These are phyloP conservation scores for Eucalyptus fibrosa DNA, from an alignment of 345 rosid genomes.

Conservation along the genomic window DNA sequence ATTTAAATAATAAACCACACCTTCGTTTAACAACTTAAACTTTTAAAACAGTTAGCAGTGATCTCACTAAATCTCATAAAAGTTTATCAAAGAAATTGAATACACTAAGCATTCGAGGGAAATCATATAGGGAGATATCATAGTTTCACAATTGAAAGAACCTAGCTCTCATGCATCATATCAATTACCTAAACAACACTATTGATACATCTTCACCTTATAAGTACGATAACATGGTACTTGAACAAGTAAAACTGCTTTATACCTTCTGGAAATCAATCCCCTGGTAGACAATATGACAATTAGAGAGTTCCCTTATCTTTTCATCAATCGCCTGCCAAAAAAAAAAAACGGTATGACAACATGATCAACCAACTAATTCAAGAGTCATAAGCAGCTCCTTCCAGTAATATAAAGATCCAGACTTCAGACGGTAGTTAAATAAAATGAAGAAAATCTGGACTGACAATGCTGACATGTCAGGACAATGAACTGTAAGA, in stretches of 20 bases:
- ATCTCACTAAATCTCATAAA: too few relatives aligned
- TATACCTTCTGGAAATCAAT: constrained; percentile 80
- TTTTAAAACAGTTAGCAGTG: too few relatives aligned
- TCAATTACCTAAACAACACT: background rate
- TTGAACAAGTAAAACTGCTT: background rate
- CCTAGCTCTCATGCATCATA: background rate
- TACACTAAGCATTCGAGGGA: background rate
- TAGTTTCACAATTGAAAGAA: background rate
- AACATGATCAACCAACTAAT: background rate
- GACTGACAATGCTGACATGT: background rate
- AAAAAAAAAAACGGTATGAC: background rate
- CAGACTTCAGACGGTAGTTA: background rate
- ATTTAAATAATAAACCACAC: too few relatives aligned
- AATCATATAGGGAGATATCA: background rate
- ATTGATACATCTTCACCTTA: background rate
- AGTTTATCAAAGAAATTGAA: background rate
- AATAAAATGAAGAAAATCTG: background rate
- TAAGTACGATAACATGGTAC: background rate
- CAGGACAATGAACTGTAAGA: background rate
- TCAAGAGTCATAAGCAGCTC: background rate
- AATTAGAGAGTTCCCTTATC: constrained; percentile 88
- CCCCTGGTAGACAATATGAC: constrained; percentile 70
- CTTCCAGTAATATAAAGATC: background rate
- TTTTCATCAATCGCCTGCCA: constrained; percentile 89
- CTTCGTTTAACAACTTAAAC: too few relatives aligned